Base-by-base conservation (phyloP, 306 rosid genomes). In the Citrullus amarus region DNA sequence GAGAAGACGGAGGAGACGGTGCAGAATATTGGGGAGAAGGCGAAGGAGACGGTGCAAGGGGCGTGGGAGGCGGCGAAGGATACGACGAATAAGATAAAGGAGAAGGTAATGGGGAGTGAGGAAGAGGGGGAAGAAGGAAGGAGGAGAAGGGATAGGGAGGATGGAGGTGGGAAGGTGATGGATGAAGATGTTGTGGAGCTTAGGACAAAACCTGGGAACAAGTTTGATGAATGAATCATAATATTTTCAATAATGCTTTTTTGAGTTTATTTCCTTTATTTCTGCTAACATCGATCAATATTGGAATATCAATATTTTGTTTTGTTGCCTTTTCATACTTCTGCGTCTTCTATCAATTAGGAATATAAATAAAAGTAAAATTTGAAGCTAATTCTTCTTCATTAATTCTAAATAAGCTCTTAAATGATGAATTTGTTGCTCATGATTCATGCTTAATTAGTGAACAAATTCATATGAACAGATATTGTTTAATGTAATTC, bases 1-100 rank as follows among this genome's bases (percentile, higher is more conserved):
- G 44, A 80, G 69, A 79, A 63, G 46, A 57, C 80, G 3, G 28
- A 36, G 17, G 77, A 79, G 63, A n/a, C 54, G 38, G 80, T 48
- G 41, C 57, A 77, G 48, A 61, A 34, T 34, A 39, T 63, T 2
- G 57, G 77, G 25, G 85, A 78, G 55, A 73, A 28, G 32, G 75
- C 68, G 74, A 30, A 66, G 77, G 43, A 41, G 79, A 77, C 58
- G 9, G 80, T 77, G 10, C 51, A 82, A 48, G 73, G 39, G 7
- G 77, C 41, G 0, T 79, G 75, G 73, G 89, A 80, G 30, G 85
- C 20, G 38, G 69, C 80, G 1, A 72, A 79, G 67, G 85, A 81
- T 46, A 86, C 91, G 0, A 73, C 88, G 14, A 82, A 90, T 66
- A 88, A 83, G 84, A 75, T 90, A 2, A 92, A 90, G 87, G 92